Base-by-base conservation (phyloP, 805 yeast species). In the Peterozyma xylosa region DNA sequence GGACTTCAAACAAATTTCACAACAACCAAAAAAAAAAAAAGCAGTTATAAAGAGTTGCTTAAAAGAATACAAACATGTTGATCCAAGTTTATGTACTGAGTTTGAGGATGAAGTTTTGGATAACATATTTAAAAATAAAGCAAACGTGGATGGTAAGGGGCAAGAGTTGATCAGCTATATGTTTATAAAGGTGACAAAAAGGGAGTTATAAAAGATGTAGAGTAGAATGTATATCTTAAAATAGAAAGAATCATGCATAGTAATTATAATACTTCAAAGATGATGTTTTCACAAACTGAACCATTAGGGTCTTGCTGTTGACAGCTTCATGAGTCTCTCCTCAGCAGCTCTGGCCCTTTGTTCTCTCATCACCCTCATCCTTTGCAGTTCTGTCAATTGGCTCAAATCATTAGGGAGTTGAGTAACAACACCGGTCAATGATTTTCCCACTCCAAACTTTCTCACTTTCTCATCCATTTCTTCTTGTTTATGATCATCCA, bases 301-400 rank as follows among this genome's bases (percentile, higher is more conserved):
- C 7, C 7, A 21, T 21, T 21, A 21, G 27, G 27, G 27, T 30
- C 17, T 18, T n/a, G 30, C 11, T 4, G 11, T 6, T 6, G 29
- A 13, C 17, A 17, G 29, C 9, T 35, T 35, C 38, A 17, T 4
- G 9, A 52, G 53, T 52, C 99, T 71, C 0, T 91, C 96, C 59
- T 93, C 98, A 0, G 96, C 97, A 0, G 99, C 99, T 44, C 98
- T 74, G 1, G 97, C 97, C 43, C 98, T 71, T 56, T 90, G 90
- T 55, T 93, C 99, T 48, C 99, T 76, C 85, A 90, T 89, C 16
- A 93, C 64, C 54, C 81, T 74, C 73, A 73, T 71, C 54, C 78
- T 74, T 50, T 90, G 96, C 43, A 81, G 53, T 38, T 78, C 78
- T 17, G 67, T 64, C 50, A 64, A 71, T 37, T 60, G 63, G 1